These are phyloP conservation scores for Claviceps sp. DNA, from an alignment of 2,329 filamentous ascomycete genomes.

Conservation along the genomic window DNA sequence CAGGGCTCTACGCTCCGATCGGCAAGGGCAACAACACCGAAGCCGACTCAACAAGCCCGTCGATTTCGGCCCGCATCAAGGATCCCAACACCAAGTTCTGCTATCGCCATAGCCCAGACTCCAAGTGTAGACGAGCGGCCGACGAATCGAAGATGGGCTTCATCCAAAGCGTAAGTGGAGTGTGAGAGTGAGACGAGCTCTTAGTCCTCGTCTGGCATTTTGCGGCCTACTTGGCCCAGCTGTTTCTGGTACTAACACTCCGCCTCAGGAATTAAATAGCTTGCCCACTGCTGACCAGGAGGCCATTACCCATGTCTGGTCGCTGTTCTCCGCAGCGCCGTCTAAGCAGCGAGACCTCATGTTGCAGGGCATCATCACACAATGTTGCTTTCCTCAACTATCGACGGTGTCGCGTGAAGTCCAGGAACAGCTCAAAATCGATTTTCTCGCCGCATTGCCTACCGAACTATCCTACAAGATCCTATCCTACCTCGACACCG, in stretches of 20 bases:
- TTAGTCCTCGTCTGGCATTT: not conserved
- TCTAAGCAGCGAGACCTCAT: conserved; percentile 90
- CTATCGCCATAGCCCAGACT: conserved; percentile 86
- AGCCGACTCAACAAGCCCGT: conserved; percentile 11
- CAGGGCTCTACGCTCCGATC: conserved; percentile 71
- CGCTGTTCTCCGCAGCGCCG: conserved; percentile 88
- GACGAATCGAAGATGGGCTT: conserved; percentile 95
- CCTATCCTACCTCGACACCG: conserved; percentile 81
- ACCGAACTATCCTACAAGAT: conserved; percentile 89
- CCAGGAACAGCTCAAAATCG: conserved; percentile 90
- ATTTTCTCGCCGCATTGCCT: conserved; percentile 82
- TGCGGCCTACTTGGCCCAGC: not conserved
- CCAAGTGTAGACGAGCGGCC: conserved; percentile 83
- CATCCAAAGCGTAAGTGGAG: conserved; percentile 60
- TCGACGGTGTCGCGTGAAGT: conserved; percentile 86
- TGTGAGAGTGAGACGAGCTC: not conserved
- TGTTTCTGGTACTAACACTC: conserved; percentile 1
- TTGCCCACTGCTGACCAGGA: conserved; percentile 80
- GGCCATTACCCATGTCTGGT: conserved; percentile 95
- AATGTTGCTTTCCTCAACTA: conserved; percentile 95
- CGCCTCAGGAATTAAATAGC: conserved; percentile 58
- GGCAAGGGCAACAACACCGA: conserved; percentile 37
- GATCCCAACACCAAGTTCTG: conserved; percentile 80
- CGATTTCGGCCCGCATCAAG: conserved; percentile 18
- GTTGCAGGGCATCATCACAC: conserved; percentile 88